Percentiles rank a stretch among this genome's conserved stretches.
These are phyloP conservation scores for Podila verticillata DNA, from an alignment of 192 early-diverging fungal genomes.

Conservation along the genomic window DNA sequence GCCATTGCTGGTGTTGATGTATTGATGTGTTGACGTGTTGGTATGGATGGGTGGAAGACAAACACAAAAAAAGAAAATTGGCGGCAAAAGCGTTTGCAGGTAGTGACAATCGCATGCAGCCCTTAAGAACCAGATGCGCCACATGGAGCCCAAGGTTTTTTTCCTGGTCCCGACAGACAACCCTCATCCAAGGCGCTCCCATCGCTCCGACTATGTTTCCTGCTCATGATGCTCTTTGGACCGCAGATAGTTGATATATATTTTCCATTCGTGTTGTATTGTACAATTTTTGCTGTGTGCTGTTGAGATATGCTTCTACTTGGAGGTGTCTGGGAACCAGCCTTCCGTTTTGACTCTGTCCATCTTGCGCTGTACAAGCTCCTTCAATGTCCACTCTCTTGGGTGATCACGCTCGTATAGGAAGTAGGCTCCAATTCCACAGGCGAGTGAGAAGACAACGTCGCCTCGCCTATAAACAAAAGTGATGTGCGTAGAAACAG, in stretches of 20 bases:
- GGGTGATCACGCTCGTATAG: slow-evolving; percentile 65
- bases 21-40: background rate
- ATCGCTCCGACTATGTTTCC: too few relatives aligned
- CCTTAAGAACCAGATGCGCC: too few relatives aligned
- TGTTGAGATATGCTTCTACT: slow-evolving; percentile 1
- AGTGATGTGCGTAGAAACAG: background rate
- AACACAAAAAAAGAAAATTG: background rate
- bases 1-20: slow-evolving; percentile 50
- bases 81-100: background rate
- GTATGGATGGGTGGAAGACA: background rate
- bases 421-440: slow-evolving; percentile 64
- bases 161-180: too few relatives aligned
- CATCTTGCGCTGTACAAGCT: slow-evolving; percentile 54
- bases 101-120: too few relatives aligned
- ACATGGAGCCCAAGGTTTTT: too few relatives aligned
- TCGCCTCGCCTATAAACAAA: slow-evolving; percentile 56
- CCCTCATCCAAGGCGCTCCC: too few relatives aligned
- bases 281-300: too few relatives aligned
- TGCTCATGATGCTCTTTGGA: too few relatives aligned
- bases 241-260: too few relatives aligned
- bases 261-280: too few relatives aligned
- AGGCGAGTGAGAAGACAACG: slow-evolving; percentile 59
- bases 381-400: slow-evolving; percentile 56
- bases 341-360: slow-evolving; percentile 45
- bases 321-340: slow-evolving; percentile 31